Conservation (phyloP, 768 basidiomycete species). For the Pleurotus giganteus region DNA sequence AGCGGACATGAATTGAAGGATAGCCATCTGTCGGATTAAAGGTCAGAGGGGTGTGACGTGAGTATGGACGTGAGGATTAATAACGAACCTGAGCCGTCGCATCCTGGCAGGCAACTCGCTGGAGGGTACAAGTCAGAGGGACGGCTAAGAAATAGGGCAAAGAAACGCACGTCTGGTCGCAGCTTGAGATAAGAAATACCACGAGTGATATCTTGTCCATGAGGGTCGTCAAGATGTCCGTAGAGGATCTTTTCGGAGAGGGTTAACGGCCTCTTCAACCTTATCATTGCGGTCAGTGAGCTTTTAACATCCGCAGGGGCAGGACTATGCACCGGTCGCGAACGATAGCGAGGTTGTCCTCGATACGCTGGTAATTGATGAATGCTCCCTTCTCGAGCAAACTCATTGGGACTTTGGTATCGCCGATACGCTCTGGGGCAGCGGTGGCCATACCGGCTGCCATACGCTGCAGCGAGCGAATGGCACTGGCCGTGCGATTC, state of each 20-base stretch:
- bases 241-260: slow-evolving; percentile 97
- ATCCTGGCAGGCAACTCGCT: slow-evolving; percentile 92
- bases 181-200: slow-evolving; percentile 96
- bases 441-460: slow-evolving; percentile 80
- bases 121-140: slow-evolving; percentile 13
- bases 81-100: slow-evolving; percentile 75
- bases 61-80: slow-evolving; percentile 16
- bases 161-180: slow-evolving; percentile 83
- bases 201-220: slow-evolving; percentile 85
- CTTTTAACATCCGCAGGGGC: neutral
- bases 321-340: slow-evolving; percentile 61
- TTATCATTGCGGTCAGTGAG: slow-evolving; percentile 26
- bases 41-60: slow-evolving; percentile 26
- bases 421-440: slow-evolving; percentile 70
- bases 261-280: slow-evolving; percentile 87
- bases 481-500: slow-evolving; percentile 48
- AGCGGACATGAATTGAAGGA: slow-evolving; percentile 99
- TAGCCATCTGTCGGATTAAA: slow-evolving; percentile 76
- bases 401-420: slow-evolving; percentile 89
- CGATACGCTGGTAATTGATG: slow-evolving; percentile 96
- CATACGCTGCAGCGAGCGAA: slow-evolving; percentile 50
- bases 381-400: slow-evolving; percentile 77
- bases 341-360: slow-evolving; percentile 91
- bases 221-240: slow-evolving; percentile 95
- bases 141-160: slow-evolving; percentile 4